Evolutionary conservation across 371 early-diverging fungal species (phyloP).

Genomic region (Cladochytrium tenue): DNA sequence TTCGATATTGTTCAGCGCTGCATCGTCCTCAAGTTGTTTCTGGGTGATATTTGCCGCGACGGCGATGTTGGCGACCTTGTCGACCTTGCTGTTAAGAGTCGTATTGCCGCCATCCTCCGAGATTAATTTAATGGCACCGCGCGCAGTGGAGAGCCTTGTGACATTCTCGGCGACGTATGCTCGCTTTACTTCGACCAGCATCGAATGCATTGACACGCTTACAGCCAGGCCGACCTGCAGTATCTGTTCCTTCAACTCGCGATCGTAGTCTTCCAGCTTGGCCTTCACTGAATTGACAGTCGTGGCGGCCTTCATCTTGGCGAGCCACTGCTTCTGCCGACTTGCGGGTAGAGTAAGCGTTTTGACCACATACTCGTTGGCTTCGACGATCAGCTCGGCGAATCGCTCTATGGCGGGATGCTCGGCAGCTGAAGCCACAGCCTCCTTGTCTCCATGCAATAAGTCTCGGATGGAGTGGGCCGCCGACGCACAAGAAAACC

Average conservation of each 20-base stretch:
- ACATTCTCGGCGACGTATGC: too few relatives aligned
- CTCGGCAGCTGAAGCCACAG: neutral
- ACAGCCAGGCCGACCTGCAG: neutral
- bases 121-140: neutral
- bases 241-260: neutral
- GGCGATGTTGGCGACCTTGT: neutral
- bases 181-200: neutral
- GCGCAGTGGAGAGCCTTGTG: neutral
- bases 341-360: neutral
- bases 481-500: neutral
- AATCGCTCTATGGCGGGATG: neutral
- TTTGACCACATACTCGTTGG: neutral
- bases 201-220: neutral
- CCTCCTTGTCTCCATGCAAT: too few relatives aligned
- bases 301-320: neutral
- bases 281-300: neutral
- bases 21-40: neutral
- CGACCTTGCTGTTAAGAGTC: too few relatives aligned
- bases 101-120: too few relatives aligned
- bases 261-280: neutral
- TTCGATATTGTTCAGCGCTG: neutral
- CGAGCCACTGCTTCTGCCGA: neutral
- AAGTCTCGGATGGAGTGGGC: neutral
- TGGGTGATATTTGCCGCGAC: neutral
- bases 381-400: neutral